phyloP scores from a whole-genome alignment of 257 asterid genomes.

The Nicotiana otophora region DNA sequence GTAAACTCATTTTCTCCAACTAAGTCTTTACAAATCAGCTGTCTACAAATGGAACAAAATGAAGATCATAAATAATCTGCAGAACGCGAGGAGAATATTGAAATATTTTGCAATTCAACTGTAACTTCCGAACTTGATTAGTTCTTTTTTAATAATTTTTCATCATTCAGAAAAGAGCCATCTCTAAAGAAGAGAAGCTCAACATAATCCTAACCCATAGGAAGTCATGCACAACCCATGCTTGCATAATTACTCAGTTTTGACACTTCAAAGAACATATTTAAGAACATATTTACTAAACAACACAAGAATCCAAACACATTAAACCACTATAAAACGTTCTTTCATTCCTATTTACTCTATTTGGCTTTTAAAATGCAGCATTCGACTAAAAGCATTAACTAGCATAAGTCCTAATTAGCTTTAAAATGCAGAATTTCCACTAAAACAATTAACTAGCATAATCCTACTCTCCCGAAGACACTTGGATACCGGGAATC shows the following conservation, averaged over 20 bases:
- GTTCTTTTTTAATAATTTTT: neutral
- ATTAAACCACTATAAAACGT: neutral
- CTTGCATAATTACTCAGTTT: neutral
- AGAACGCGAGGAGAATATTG: neutral
- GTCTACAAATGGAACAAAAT: neutral
- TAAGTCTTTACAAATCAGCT: neutral
- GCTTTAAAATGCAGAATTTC: neutral
- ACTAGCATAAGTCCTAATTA: neutral
- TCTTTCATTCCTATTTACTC: neutral
- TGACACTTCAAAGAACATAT: neutral
- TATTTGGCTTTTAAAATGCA: neutral
- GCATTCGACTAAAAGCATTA: neutral
- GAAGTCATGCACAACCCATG: neutral
- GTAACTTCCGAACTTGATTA: neutral
- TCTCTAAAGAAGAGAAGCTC: neutral
- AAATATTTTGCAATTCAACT: neutral
- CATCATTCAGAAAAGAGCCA: conserved; percentile 3
- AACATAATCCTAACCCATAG: neutral
- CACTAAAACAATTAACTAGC: neutral
- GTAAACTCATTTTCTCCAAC: neutral
- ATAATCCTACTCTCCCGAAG: neutral
- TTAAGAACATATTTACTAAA: neutral
- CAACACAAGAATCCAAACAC: neutral
- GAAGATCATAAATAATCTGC: neutral
- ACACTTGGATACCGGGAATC: neutral